phyloP scores from a whole-genome alignment of 805 yeast genomes.

The Suhomyces kilbournensis region DNA sequence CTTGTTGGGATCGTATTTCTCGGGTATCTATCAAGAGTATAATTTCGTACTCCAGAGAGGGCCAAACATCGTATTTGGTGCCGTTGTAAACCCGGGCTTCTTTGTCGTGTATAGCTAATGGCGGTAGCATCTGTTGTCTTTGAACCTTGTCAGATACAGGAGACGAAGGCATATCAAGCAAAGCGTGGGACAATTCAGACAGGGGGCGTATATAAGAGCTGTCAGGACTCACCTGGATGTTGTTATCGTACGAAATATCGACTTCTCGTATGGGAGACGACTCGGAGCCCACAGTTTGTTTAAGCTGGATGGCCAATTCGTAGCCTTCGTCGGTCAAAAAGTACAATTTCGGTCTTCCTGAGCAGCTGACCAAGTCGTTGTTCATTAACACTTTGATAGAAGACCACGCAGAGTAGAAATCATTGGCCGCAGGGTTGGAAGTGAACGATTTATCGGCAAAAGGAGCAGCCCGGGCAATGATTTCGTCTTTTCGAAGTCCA shows the following conservation, averaged over 20 bases:
- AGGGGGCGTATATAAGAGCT: conserved; percentile 2
- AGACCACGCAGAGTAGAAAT: conserved; percentile 74
- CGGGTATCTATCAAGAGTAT: conserved; percentile 72
- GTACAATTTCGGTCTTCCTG: conserved; percentile 61
- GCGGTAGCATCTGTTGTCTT: background rate
- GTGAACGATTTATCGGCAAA: conserved; percentile 59
- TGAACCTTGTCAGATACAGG: background rate
- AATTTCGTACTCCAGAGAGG: conserved; percentile 54
- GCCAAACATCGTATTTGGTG: conserved; percentile 55
- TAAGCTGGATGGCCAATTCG: conserved; percentile 56
- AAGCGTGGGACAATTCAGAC: background rate
- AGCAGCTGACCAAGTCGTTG: conserved; percentile 53
- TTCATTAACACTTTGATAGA: conserved; percentile 60
- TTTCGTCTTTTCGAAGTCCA: conserved; percentile 66
- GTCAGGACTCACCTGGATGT: conserved; percentile 27
- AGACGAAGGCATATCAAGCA: background rate
- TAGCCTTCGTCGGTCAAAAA: conserved; percentile 68
- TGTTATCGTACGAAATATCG: conserved; percentile 35
- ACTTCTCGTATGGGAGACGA: conserved; percentile 16
- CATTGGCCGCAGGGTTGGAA: conserved; percentile 57
- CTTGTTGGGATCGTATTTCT: conserved; percentile 66
- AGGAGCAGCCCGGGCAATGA: conserved; percentile 51
- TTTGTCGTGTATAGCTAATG: conserved; percentile 20
- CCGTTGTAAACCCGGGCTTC: conserved; percentile 18
- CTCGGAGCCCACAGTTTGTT: conserved; percentile 40